These are phyloP conservation scores for Kwoniella bestiolae DNA, from an alignment of 768 basidiomycete species.

Conservation along the genomic window DNA sequence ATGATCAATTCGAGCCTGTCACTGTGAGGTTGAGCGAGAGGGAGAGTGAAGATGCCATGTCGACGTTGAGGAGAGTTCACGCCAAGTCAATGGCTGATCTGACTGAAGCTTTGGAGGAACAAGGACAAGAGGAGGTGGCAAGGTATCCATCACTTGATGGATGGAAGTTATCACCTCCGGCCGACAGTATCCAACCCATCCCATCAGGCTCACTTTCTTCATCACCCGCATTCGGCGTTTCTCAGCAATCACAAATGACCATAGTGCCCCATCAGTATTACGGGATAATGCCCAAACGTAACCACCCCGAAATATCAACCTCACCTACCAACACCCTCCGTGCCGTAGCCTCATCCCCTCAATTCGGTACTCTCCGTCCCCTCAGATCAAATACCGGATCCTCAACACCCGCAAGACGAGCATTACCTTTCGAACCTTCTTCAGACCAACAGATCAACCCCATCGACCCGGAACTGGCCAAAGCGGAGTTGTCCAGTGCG, in stretches of 20 bases:
- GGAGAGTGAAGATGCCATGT: conserved; percentile 4
- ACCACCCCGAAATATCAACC: neutral
- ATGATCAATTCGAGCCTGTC: neutral
- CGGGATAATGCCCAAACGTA: neutral
- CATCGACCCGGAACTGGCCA: conserved; percentile 44
- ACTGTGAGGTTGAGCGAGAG: neutral
- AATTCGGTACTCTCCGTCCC: conserved; percentile 6
- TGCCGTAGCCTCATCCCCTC: conserved; percentile 29
- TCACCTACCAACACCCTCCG: conserved; percentile 22
- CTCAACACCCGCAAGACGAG: conserved; percentile 9
- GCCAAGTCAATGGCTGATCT: conserved; percentile 20
- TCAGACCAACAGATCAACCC: conserved; percentile 21
- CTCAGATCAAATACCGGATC: neutral
- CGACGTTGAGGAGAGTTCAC: conserved; percentile 25
- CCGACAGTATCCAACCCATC: neutral
- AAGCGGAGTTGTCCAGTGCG: conserved; percentile 42
- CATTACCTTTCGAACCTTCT: conserved; percentile 21
- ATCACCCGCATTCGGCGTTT: neutral
- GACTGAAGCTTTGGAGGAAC: neutral
- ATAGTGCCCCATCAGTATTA: neutral
- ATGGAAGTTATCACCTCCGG: conserved; percentile 21
- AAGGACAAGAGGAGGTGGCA: neutral
- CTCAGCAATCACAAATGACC: conserved; percentile 10
- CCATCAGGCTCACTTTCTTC: neutral
- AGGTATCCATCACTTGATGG: conserved; percentile 10